phyloP scores from a whole-genome alignment of 495 filamentous ascomycete species.

The Halenospora varia region DNA sequence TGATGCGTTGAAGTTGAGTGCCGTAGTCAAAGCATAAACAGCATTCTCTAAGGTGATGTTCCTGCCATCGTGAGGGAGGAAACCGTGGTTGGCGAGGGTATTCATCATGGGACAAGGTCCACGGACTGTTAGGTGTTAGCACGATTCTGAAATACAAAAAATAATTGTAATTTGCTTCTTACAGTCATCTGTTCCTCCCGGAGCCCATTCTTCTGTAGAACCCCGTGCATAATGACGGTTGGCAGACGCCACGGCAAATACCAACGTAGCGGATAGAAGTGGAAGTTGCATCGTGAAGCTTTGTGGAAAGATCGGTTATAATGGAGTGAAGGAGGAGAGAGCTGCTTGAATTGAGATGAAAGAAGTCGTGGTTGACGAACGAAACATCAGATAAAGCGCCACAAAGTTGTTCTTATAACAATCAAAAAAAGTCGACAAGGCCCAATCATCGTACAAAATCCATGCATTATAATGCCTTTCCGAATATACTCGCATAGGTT shows the following conservation, averaged over 20 bases:
- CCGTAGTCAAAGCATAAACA: background rate
- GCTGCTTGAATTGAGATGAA: no score
- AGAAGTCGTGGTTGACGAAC: no score
- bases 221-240: background rate
- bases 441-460: no score
- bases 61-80: background rate
- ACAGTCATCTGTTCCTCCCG: conserved; percentile 3
- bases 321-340: no score
- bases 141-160: background rate
- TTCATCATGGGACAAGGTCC: conserved; percentile 9
- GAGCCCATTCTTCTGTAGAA: background rate
- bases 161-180: background rate
- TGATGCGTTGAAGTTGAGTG: conserved; percentile 1
- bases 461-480: no score
- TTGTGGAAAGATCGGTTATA: no score
- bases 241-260: background rate
- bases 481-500: no score
- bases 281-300: background rate
- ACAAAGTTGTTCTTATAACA: no score
- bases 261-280: background rate
- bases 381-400: no score
- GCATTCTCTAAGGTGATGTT: background rate
- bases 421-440: no score
- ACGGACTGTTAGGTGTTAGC: background rate
- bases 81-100: conserved; percentile 5